These are phyloP conservation scores for Trametes maxima DNA, from an alignment of 768 basidiomycete genomes.

Conservation along the genomic window DNA sequence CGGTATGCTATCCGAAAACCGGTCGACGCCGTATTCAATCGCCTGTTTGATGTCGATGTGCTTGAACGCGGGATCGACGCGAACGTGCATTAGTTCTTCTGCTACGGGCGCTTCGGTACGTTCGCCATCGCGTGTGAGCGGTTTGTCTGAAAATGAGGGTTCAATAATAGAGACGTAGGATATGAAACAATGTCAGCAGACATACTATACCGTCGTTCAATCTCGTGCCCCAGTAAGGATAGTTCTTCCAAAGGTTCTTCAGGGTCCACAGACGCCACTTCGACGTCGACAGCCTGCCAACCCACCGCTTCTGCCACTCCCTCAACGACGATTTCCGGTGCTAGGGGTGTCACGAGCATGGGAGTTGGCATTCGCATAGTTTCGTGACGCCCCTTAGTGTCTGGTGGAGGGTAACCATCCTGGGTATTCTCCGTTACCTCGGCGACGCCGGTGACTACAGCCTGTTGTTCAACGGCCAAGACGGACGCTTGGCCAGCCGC, in stretches of 20 bases:
- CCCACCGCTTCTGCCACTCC: neutral
- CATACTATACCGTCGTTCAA: neutral
- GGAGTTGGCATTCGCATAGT: neutral
- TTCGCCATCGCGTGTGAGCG: neutral
- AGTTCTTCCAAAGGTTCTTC: neutral
- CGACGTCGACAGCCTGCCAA: neutral
- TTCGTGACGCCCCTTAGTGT: neutral
- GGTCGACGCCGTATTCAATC: neutral
- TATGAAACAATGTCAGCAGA: neutral
- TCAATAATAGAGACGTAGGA: neutral
- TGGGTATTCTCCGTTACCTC: neutral
- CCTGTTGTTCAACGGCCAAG: too few species aligned
- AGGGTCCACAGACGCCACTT: neutral
- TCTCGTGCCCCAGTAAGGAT: neutral
- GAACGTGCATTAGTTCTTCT: neutral
- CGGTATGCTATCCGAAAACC: neutral
- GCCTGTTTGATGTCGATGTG: neutral
- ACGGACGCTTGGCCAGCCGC: too few species aligned
- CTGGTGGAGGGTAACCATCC: neutral
- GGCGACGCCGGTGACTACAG: too few species aligned
- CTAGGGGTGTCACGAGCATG: neutral
- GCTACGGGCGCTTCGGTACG: neutral
- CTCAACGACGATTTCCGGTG: neutral
- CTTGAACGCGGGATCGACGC: neutral
- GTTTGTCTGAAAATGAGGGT: neutral